Evolutionary conservation across 2,329 filamentous ascomycete species (phyloP), one percentile per base, ranked within the genome.

Genomic region (Neonectria magnoliae): DNA sequence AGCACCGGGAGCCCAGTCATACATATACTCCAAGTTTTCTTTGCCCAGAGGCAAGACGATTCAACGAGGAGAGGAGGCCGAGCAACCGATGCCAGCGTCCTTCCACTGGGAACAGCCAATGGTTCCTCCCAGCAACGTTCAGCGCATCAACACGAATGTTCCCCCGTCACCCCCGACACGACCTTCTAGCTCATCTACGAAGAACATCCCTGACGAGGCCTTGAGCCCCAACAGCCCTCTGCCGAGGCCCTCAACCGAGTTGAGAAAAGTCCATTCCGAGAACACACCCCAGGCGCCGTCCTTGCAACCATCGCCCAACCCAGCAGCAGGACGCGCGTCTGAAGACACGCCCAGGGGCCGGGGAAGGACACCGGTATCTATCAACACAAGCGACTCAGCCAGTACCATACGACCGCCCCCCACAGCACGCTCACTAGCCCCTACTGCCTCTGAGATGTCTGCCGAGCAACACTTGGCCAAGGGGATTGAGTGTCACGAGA

Each of bases 391-490:
- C 57, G 86, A 88, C 72, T 83, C 85, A 4, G 82, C 84, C 13
- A 87, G 85, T 70, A 88, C 86, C 1, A 80, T 87, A 44, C 76
- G 76, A 18, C 78, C 78, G 3, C 72, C 75, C 25, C 74, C 73
- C 9, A 85, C 82, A 54, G 76, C 81, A 33, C 76, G 81, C 14
- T 84, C 79, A 20, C 78, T 82, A 68, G 81, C 86, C 13, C 86
- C 87, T 7, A 86, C 87, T 5, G 83, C 88, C 45, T 86, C 88
- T 2, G 92, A 94, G 33, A 89, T 93, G 75, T 91, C 92, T 3
- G 85, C 93, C 0, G 94, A 98, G 70, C 92, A 98, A 64, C 95
- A 99, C 76, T 88, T 98, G 50, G 87, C 91, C 29, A 96, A 95
- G 80, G 96, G 93, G 9, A 96, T 99, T 62, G 90, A 93, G 66